Base-by-base conservation (phyloP, 371 early-diverging fungal species). In the Lichtheimia corymbifera region DNA sequence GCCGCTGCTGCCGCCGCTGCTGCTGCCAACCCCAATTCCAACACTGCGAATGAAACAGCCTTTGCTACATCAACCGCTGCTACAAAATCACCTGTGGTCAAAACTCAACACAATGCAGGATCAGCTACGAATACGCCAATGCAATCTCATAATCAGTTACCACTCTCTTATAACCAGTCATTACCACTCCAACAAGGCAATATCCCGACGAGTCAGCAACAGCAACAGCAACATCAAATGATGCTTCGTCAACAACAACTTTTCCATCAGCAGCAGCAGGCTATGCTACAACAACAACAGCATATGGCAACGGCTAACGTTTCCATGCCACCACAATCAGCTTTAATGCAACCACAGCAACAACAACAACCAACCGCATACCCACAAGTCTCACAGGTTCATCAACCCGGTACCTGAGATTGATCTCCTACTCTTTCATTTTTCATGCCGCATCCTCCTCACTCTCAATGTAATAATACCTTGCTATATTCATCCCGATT, bases 11-110 rank as follows among this genome's bases (percentile, higher is more conserved):
- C 14, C 11, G 47, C 47, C n/a, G 44, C 44, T 43, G 44, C 44
- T 43, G 44, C 44, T 43, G 44, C 44, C n/a, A n/a, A 12, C 2
- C 44, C 44, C 11, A n/a, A n/a, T 47, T 0, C 47, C 5, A n/a
- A 15, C 5, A 2, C 45, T 2, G 4, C 45, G 15, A 47, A 18
- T 17, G n/a, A n/a, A 5, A 13, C 5, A 6, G 22, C n/a, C 11
- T 47, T 22, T 47, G 22, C n/a, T 17, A 22, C 22, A 1, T 1
- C 22, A 2, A 3, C 18, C 14, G 22, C n/a, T 51, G 50, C 40
- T 9, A 51, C 24, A 28, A 56, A 41, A n/a, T 62, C 63, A 15
- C 63, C 63, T 17, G 57, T 62, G 9, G 63, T 62, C 18, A 62
- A 62, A 15, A 62, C 63, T 4, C 63, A 62, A 40, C 42, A 40